Evolutionary conservation across 2,329 filamentous ascomycete genomes (phyloP).

Genomic region (Scedosporium boydii): DNA sequence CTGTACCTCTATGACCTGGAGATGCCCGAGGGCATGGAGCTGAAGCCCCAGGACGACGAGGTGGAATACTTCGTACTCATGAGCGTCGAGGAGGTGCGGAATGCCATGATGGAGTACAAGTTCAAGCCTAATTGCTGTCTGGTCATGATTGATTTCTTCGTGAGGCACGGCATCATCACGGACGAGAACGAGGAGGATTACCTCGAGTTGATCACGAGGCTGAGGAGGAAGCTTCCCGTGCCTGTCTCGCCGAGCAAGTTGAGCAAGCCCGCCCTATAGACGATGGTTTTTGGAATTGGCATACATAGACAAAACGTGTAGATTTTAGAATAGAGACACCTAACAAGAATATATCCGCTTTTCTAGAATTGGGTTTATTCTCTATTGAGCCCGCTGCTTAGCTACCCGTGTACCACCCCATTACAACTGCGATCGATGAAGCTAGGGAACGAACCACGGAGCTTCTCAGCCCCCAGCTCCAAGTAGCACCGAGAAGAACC

Average conservation of each 20-base stretch:
- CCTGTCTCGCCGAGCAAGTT: slow-evolving; percentile 12
- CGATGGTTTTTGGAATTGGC: no score
- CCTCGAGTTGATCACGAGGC: slow-evolving; percentile 49
- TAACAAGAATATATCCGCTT: no score
- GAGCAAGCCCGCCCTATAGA: neutral
- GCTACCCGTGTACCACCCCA: no score
- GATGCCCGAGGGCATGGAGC: slow-evolving; percentile 46
- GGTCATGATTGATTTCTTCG: slow-evolving; percentile 72
- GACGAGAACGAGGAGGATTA: slow-evolving; percentile 64
- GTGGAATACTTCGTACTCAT: slow-evolving; percentile 67
- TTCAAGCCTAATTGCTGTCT: slow-evolving; percentile 81
- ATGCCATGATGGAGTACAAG: slow-evolving; percentile 53
- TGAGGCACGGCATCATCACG: slow-evolving; percentile 66
- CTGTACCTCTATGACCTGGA: slow-evolving; percentile 70
- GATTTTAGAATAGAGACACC: no score
- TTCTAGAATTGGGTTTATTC: no score
- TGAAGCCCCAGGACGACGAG: slow-evolving; percentile 65
- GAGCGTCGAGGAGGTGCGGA: slow-evolving; percentile 48
- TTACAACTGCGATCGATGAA: no score
- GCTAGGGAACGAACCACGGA: no score
- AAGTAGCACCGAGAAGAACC: no score
- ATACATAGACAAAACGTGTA: no score
- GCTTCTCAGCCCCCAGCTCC: no score
- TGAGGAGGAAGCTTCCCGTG: slow-evolving; percentile 34
- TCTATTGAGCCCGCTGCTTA: no score